Conservation (phyloP, 164 flowering plant genomes). For the Macadamia tetraphylla region DNA sequence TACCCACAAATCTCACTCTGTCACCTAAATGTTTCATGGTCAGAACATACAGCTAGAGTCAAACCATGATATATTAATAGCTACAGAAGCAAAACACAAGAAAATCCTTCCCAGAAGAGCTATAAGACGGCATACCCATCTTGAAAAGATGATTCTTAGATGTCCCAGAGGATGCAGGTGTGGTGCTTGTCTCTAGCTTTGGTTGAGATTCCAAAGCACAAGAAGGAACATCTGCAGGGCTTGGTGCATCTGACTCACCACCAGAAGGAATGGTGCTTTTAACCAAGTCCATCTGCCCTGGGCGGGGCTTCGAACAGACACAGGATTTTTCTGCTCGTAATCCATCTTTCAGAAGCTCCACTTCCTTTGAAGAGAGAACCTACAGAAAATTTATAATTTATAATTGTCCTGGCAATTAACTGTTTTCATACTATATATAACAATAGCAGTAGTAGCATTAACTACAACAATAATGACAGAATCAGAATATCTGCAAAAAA, state of each 20-base stretch:
- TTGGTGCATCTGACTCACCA: slow-evolving; percentile 39
- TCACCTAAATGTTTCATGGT: slow-evolving; percentile 52
- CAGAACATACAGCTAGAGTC: not conserved
- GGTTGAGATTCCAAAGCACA: slow-evolving; percentile 40
- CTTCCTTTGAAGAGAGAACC: slow-evolving; percentile 72
- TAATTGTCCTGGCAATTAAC: not conserved
- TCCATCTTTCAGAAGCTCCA: slow-evolving; percentile 60
- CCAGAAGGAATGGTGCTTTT: slow-evolving; percentile 29
- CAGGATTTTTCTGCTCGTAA: slow-evolving; percentile 43
- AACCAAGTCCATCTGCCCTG: slow-evolving; percentile 32
- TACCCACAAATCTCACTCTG: slow-evolving; percentile 54
- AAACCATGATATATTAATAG: not conserved
- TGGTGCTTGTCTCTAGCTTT: slow-evolving; percentile 37
- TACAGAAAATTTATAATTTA: slow-evolving; percentile 18
- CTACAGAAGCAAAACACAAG: not conserved
- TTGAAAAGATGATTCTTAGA: slow-evolving; percentile 48
- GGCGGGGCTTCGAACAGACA: slow-evolving; percentile 36
- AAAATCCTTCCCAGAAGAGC: not conserved
- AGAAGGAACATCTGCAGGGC: slow-evolving; percentile 32
- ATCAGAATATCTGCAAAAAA: no score
- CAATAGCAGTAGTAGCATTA: not conserved
- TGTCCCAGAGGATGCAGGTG: slow-evolving; percentile 35
- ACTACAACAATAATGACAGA: not conserved
- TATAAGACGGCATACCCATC: slow-evolving; percentile 33
- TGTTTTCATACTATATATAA: not conserved